Percentiles rank a stretch among this genome's conserved stretches.
Conservation (phyloP, 2,329 filamentous ascomycete species). For the Aspergillus ustus region DNA sequence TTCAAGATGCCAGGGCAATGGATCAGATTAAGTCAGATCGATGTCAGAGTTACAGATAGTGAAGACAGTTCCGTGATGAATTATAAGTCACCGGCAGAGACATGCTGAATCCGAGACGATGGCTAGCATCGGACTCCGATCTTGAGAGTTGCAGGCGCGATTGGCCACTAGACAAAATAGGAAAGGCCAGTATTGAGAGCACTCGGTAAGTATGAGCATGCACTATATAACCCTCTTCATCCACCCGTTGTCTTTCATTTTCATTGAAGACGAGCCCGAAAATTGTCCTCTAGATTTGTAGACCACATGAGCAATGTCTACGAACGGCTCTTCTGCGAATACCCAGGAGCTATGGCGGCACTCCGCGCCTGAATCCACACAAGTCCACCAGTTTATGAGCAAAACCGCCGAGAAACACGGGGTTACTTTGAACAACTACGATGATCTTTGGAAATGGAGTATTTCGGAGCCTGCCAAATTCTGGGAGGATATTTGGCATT, state of each 20-base stretch:
- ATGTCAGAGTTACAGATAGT: neutral
- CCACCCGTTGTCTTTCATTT: neutral
- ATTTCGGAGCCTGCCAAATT: slow-evolving; percentile 74
- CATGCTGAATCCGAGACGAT: neutral
- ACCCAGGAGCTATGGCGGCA: slow-evolving; percentile 71
- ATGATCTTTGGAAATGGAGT: slow-evolving; percentile 84
- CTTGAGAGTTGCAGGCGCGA: neutral
- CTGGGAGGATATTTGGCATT: slow-evolving; percentile 86
- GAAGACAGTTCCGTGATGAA: neutral
- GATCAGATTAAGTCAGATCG: neutral
- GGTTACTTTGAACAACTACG: slow-evolving; percentile 67
- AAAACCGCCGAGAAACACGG: slow-evolving; percentile 70
- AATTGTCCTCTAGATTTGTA: neutral
- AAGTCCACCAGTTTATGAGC: slow-evolving; percentile 73
- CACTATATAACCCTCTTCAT: neutral
- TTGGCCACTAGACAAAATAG: slow-evolving; percentile 11
- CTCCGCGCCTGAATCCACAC: slow-evolving; percentile 66
- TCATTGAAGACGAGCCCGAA: neutral
- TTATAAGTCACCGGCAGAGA: neutral
- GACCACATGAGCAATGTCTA: slow-evolving; percentile 11
- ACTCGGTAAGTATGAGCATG: slow-evolving; percentile 17
- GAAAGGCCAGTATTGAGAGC: slow-evolving; percentile 12
- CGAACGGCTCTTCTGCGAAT: slow-evolving; percentile 15
- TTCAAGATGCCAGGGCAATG: neutral
- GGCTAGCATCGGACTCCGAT: neutral